These are phyloP conservation scores for Mucor lusitanicus DNA, from an alignment of 371 early-diverging fungal species.

Conservation along the genomic window DNA sequence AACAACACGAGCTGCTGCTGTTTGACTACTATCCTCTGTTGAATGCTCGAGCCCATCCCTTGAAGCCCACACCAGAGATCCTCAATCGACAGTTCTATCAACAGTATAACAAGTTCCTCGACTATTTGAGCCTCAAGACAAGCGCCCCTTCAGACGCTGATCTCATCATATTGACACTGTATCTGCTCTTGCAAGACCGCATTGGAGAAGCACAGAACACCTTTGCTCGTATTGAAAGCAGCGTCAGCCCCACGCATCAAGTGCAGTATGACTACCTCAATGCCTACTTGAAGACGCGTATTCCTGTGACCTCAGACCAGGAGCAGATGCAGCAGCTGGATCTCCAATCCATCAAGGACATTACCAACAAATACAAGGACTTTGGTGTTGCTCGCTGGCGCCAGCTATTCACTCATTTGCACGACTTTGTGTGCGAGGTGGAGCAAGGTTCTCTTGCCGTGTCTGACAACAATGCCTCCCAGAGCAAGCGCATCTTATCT, in stretches of 20 bases:
- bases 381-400: conserved; percentile 52
- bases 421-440: conserved; percentile 48
- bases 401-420: conserved; percentile 44
- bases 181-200: conserved; percentile 59
- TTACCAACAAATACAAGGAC: conserved; percentile 39
- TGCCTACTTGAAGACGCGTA: conserved; percentile 55
- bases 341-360: conserved; percentile 32
- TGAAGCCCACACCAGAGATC: conserved; percentile 23
- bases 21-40: conserved; percentile 59
- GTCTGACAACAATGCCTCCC: background rate
- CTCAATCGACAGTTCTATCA: conserved; percentile 45
- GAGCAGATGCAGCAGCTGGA: conserved; percentile 25
- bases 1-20: conserved; percentile 2
- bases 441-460: conserved; percentile 14
- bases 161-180: conserved; percentile 40
- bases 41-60: conserved; percentile 42
- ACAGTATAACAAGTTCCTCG: conserved; percentile 48
- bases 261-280: conserved; percentile 58
- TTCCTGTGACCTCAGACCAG: conserved; percentile 19
- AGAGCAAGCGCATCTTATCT: conserved; percentile 12
- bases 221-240: conserved; percentile 12
- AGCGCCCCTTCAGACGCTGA: conserved; percentile 28
- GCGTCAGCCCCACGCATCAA: conserved; percentile 3
- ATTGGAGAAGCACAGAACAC: conserved; percentile 50
- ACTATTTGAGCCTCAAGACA: conserved; percentile 39